Evolutionary conservation across 805 yeast genomes (phyloP), one percentile per base, ranked within the genome.

Genomic region (Metschnikowia chrysomelidarum): DNA sequence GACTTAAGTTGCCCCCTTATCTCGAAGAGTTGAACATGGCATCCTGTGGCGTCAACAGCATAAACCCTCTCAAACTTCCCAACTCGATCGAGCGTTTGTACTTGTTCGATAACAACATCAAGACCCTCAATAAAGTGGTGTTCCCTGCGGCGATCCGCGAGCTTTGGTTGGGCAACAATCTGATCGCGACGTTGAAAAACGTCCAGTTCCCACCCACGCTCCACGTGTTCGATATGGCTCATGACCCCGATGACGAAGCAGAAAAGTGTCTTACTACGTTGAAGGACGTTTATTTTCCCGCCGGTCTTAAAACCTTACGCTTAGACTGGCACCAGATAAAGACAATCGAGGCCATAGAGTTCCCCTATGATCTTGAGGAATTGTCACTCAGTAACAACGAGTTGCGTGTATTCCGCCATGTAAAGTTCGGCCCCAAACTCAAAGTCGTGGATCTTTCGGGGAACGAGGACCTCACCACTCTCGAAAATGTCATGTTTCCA

Each of bases 151-250:
- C 54, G 8, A 49, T 68, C 24, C 54, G 49, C 25, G 60, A 65
- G 42, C 50, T 68, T 15, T 60, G 64, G 38, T 43, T 68, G 22
- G 72, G 73, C 4, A 64, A 66, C 41, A 68, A 68, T 46, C 36
- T 64, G 36, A 56, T 68, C 30, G 67, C 73, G n/a, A 67, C 73
- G 1, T 49, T 68, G 28, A 68, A 67, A 37, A 68, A 68, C 41
- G 72, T 68, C 6, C 56, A 49, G 23, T 67, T 68, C 35, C 73
- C 73, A 0, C 36, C 55, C 2, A 47, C 58, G 3, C 49, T 68
- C 18, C 64, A 66, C 40, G 57, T 64, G n/a, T 48, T 68, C 25
- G 71, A 68, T 38, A 36, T 68, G 24, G 67, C 64, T 26, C 64
- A 63, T 64, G 69, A 65, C 30, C 72, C 71, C 1, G 34, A 43